phyloP scores from a whole-genome alignment of 768 basidiomycete species.

The Boletus pseudopeckii region DNA sequence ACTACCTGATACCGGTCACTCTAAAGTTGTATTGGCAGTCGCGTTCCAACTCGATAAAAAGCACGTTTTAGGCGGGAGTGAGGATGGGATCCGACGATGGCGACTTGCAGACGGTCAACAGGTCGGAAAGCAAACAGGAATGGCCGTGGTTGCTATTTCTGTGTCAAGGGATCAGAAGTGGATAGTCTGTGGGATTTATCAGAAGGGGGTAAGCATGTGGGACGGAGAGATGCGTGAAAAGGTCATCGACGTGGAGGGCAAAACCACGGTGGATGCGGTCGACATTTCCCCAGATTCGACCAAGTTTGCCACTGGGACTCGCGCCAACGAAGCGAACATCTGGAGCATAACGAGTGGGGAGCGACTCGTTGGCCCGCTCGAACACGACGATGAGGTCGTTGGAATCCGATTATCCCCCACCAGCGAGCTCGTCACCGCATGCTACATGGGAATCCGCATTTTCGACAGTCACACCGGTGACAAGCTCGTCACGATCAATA shows the following conservation, averaged over 20 bases:
- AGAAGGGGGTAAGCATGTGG: no score
- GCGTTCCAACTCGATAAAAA: no score
- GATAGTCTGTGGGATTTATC: no score
- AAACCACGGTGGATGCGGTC: neutral
- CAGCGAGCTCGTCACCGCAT: neutral
- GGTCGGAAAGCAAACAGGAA: no score
- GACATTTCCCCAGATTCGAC: neutral
- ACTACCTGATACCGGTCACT: no score
- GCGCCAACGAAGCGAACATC: neutral
- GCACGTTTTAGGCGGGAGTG: no score
- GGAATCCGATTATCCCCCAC: neutral
- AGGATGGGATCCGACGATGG: no score
- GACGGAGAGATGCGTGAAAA: neutral
- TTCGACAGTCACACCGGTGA: neutral
- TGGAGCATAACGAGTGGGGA: neutral
- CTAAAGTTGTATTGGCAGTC: no score
- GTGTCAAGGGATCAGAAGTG: no score
- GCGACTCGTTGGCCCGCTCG: neutral
- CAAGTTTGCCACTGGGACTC: neutral
- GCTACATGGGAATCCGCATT: neutral
- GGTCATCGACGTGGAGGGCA: no score
- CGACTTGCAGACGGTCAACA: no score
- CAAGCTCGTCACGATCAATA: neutral
- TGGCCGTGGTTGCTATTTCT: fast-evolving
- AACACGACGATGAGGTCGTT: neutral